Evolutionary conservation across 1,139 yeast species (phyloP), one percentile per base, ranked within the genome.

Genomic region (Pichia cactophila): DNA sequence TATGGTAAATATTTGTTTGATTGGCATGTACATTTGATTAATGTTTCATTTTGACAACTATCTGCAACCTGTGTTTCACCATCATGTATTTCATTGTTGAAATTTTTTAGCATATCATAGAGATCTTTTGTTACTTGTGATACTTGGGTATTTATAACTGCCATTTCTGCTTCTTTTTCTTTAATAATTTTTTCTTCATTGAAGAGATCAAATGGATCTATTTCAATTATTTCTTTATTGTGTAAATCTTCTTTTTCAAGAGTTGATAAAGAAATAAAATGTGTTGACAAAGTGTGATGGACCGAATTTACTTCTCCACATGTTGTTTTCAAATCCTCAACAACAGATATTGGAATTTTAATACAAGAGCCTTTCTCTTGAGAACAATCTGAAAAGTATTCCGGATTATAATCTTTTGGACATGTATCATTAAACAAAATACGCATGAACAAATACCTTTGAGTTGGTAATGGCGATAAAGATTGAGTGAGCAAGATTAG

Each of bases 401-500:
- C 65, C 0, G 83, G 81, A 54, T 77, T 80, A 54, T 73, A 78
- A 36, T 66, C 62, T 1, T 50, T 46, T 2, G 83, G 81, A 37
- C 78, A 71, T 2, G 48, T 51, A 4, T 75, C 76, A 51, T 73
- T 76, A 41, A 73, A 78, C 53, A 76, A 52, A 47, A 80, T 61
- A 51, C 77, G 68, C 67, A 80, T 68, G 0, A 75, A 66, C 37
- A 77, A 57, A 47, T 56, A 71, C 48, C 76, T 69, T 45, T 71
- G 64, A 2, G 63, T 61, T 1, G 83, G 83, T 37, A 78, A 59
- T 0, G 77, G 71, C 26, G 76, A 73, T 35, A 79, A 64, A 0
- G 74, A 65, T 59, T 79, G 83, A 0, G 82, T 76, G n/a, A 74
- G 61, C 1, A 77, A 65, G 29, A 79, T 74, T 47, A 79, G 69